Base-by-base conservation (phyloP, 768 basidiomycete genomes). In the Chlorophyllum brunneum region DNA sequence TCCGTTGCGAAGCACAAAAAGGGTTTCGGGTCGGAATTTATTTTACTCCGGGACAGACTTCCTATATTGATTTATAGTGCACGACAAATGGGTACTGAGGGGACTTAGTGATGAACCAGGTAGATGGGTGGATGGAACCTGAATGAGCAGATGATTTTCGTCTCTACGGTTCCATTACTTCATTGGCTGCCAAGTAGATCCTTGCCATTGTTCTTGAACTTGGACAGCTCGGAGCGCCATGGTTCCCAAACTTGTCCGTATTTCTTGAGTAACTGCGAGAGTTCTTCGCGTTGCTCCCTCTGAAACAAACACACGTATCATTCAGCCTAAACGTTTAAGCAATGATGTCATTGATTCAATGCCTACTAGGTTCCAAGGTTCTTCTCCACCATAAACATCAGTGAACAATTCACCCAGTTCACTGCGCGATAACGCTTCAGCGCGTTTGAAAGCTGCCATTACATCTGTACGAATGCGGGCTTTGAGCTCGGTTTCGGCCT, bases 201-300 rank as follows among this genome's bases (percentile, higher is more conserved):
- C 67, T 83, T 71, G 3, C 90, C 91, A 46, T 77, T 78, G 56
- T 85, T 82, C 67, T 77, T 84, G 64, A 89, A 90, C 67, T 82
- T 88, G 53, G 76, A 77, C 45, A 92, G 70, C 67, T 95, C 93
- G 29, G 75, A 78, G 64, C 72, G 76, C 92, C 92, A 98, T 7
- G 90, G 92, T 59, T 88, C 88, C 87, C 86, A 94, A 1, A 73
- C 76, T n/a, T 81, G 62, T 1, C 93, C 92, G 57, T 95, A 98
- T 67, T 97, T 97, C 67, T 74, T 81, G 55, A 97, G 60, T 20
- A 98, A 71, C 29, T 75, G 59, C 16, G 75, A 72, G 24, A 98
- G 75, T 60, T 97, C 95, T 51, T 82, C 81, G 47, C 88, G 74
- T 66, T 98, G 93, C 66, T 95, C 92, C 59, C 67, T 81, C 93